These are phyloP conservation scores for Fusarium sp. DNA, from an alignment of 2,329 filamentous ascomycete species.

Conservation along the genomic window DNA sequence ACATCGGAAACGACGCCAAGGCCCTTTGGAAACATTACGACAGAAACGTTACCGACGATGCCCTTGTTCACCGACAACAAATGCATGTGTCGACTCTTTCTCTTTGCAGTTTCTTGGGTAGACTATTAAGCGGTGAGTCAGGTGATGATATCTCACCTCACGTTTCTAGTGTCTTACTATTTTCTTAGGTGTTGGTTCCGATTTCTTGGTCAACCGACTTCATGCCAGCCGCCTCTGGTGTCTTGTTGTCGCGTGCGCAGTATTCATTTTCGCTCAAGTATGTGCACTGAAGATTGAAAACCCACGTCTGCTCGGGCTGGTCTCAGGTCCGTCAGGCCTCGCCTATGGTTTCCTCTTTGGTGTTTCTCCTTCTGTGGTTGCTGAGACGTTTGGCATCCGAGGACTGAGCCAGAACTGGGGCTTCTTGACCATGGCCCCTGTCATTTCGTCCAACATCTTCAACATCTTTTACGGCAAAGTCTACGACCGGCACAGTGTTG, in stretches of 20 bases:
- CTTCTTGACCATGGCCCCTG: conserved; percentile 90
- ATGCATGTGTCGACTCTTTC: conserved; percentile 97
- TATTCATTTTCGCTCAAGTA: conserved; percentile 86
- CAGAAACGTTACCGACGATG: conserved; percentile 77
- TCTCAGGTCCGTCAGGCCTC: conserved; percentile 88
- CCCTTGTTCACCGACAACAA: conserved; percentile 85
- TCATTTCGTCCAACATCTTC: conserved; percentile 90
- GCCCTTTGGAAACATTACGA: conserved; percentile 93
- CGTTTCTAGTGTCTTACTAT: conserved; percentile 31
- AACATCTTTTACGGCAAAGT: conserved; percentile 91
- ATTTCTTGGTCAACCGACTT: conserved; percentile 87
- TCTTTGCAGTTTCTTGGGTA: conserved; percentile 85
- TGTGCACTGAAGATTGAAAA: conserved; percentile 82
- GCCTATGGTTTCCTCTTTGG: conserved; percentile 96
- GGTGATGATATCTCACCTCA: background rate
- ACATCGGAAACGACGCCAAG: conserved; percentile 91
- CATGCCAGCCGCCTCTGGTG: conserved; percentile 92
- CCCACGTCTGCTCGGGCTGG: conserved; percentile 81
- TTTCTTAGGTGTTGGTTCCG: conserved; percentile 83
- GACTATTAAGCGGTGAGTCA: conserved; percentile 79
- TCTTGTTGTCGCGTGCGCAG: conserved; percentile 79
- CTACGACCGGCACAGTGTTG: conserved; percentile 83
- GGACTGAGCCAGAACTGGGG: conserved; percentile 97
- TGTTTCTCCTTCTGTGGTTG: conserved; percentile 89
- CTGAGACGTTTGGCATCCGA: conserved; percentile 91